Evolutionary conservation across 495 filamentous ascomycete species (phyloP).

Genomic region (Aspergillus ostianus): DNA sequence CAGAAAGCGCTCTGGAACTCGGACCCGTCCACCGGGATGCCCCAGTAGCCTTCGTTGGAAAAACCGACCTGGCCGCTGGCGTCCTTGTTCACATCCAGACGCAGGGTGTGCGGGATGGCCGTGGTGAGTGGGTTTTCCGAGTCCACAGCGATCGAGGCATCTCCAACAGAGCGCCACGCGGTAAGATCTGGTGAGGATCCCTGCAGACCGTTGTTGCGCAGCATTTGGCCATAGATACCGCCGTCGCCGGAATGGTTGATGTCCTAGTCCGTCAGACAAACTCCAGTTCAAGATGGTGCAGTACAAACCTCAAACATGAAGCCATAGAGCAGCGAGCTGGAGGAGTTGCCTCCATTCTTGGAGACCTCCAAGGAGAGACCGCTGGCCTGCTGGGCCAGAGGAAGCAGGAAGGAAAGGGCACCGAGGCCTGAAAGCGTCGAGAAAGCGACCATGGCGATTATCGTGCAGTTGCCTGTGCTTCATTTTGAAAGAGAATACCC

Average conservation of each 20-base stretch:
- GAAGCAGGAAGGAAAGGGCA: slow-evolving; percentile 11
- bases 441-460: slow-evolving; percentile 11
- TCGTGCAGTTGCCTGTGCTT: neutral
- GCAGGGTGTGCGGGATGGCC: slow-evolving; percentile 55
- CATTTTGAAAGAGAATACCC: neutral
- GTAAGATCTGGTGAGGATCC: slow-evolving; percentile 42
- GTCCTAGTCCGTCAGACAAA: slow-evolving; percentile 39
- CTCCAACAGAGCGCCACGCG: slow-evolving; percentile 51
- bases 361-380: slow-evolving; percentile 32
- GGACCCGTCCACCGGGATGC: slow-evolving; percentile 50
- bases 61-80: slow-evolving; percentile 47
- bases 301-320: slow-evolving; percentile 51
- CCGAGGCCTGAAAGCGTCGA: slow-evolving; percentile 15
- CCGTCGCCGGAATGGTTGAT: slow-evolving; percentile 72
- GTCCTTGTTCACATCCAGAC: slow-evolving; percentile 41
- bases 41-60: slow-evolving; percentile 58
- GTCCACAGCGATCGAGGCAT: slow-evolving; percentile 48
- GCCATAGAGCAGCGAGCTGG: slow-evolving; percentile 51
- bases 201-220: slow-evolving; percentile 66
- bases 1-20: slow-evolving; percentile 55
- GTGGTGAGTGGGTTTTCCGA: slow-evolving; percentile 52
- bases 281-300: neutral
- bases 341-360: slow-evolving; percentile 45
- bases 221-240: slow-evolving; percentile 67
- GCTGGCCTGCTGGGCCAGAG: slow-evolving; percentile 9